Percentiles rank a stretch among this genome's conserved stretches.
Conservation (phyloP, 2,329 filamentous ascomycete species). For the Pseudogymnoascus sp. region DNA sequence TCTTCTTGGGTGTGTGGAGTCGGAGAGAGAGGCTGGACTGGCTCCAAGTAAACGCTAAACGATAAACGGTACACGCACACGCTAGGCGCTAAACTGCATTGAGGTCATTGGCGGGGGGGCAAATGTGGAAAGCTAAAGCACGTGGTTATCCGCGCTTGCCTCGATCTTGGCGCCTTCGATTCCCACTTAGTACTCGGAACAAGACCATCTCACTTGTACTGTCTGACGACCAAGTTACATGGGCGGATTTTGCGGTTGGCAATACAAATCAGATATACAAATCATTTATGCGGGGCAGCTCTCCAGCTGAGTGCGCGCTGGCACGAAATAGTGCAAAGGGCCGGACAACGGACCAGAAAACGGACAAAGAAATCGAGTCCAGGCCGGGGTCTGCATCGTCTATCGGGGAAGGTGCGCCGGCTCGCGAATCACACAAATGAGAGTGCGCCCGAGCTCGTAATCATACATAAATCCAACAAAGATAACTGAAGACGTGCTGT, state of each 20-base stretch:
- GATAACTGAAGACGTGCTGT: neutral
- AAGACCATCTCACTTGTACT: neutral
- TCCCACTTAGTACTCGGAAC: neutral
- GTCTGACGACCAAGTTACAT: neutral
- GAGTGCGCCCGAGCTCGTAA: neutral
- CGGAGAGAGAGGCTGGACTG: constrained; percentile 3
- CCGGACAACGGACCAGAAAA: no score
- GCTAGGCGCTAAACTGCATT: neutral
- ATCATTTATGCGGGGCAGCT: neutral
- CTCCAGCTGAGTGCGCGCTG: no score
- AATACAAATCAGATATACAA: neutral
- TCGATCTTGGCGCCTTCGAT: neutral
- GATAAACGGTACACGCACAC: constrained; percentile 4
- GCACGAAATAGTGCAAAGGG: no score
- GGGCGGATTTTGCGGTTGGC: neutral
- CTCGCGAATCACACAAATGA: neutral
- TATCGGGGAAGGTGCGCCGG: neutral
- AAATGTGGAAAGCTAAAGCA: neutral
- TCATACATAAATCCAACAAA: neutral
- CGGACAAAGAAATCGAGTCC: neutral
- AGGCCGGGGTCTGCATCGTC: neutral
- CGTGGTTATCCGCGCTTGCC: constrained; percentile 6
- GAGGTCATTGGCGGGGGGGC: neutral
- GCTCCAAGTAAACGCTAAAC: neutral
- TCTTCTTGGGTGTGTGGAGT: constrained; percentile 5